Evolutionary conservation across 2,329 filamentous ascomycete species (phyloP), one percentile per base, ranked within the genome.

Genomic region (Tolypocladium capitatum): DNA sequence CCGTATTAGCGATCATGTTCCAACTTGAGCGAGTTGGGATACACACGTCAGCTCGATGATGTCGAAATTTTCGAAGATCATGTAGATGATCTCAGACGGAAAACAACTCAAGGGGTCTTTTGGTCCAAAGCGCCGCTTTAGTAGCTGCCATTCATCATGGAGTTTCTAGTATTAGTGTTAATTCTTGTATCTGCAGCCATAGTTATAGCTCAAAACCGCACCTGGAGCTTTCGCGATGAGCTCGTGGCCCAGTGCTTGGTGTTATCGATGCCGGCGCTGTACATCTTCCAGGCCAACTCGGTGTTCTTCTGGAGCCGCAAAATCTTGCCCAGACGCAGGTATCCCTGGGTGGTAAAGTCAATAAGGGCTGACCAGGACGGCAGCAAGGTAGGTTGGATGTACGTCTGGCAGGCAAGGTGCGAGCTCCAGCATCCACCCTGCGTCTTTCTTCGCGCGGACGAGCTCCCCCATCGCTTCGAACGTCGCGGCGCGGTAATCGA

Each of bases 361-460:
- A 50, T 36, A 9, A 45, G 30, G 14, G 24, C 28, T 3, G 20
- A 21, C 32, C 24, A 31, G 16, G 9, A n/a, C 5, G n/a, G 20
- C 35, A 11, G 34, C 8, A 20, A n/a, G 21, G 24, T 5, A 42
- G 11, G 20, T 34, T 4, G 6, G 9, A 35, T 61, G 34, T 55
- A 70, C 68, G 53, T 71, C 66, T 16, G 68, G 60, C 2, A 64
- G 55, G 33, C 60, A 57, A 21, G 68, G 68, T 6, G 68, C 64
- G 38, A 71, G 59, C 47, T 69, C 66, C 18, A 71, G 51, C 21
- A 71, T 62, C 66, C 68, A 70, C 53, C 67, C 64, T 9, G 68
- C 68, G 47, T 70, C 68, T 32, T 52, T 60, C 49, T 56, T 60
- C 14, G 68, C 68, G 24, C 63, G 62, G 5, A 60, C 62, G 2